Base-by-base conservation (phyloP, 108 stramenopile species). In the Cyclostephanos invisitatus region DNA sequence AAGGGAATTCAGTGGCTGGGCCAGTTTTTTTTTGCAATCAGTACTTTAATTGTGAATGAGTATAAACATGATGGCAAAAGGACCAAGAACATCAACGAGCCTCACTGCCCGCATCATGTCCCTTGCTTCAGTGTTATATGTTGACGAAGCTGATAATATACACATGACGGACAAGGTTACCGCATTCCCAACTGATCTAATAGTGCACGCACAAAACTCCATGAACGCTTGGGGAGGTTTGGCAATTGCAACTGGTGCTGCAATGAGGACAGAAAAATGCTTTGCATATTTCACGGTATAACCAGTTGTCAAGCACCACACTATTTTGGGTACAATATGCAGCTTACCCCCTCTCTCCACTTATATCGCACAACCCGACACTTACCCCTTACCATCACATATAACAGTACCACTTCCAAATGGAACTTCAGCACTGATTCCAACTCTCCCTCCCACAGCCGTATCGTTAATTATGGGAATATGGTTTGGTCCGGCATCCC, bases 161-260 rank as follows among this genome's bases (percentile, higher is more conserved):
- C 60, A 62, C 25, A 3, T 8, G 35, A 4, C 27, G 2, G 3
- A 0, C 0, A 0, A 7, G 0, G 0, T 9, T 0, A 7, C 17
- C 0, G 3, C 18, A 3, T 14, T 61, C 7, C 9, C 17, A 0
- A 6, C 0, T 6, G 32, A 72, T 11, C 47, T 72, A 7, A 35
- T 37, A 0, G 0, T 2, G 2, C 1, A 18, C 0, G 50, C 53
- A 2, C 47, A 72, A 17, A 8, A 0, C 3, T 49, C 60, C 2
- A 51, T 28, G 0, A 32, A 48, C 4, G n/a, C 28, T 12, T 72
- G 70, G 70, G 70, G 55, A n/a, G 35, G 22, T 4, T 35, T 72
- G 7, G 57, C 62, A 0, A 47, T 53, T 53, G 70, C 50, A 1
- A 62, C 60, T 18, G 70, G 70, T 9, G 70, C 61, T 0, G 36